These are phyloP conservation scores for Arthrobotrys musiformis DNA, from an alignment of 2,329 filamentous ascomycete species.

Conservation along the genomic window DNA sequence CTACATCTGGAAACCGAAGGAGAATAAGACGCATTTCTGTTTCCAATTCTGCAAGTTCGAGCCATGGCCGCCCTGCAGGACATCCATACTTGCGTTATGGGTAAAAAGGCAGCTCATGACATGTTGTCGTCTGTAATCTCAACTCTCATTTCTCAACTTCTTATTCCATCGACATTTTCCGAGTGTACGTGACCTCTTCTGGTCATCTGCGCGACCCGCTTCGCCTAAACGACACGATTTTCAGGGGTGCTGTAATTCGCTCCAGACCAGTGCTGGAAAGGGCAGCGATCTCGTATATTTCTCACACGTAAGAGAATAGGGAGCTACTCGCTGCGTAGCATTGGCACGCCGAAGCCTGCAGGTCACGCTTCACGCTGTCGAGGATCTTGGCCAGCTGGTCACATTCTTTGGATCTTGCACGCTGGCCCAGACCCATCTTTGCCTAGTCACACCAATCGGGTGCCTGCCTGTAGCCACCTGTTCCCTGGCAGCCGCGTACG, in stretches of 20 bases:
- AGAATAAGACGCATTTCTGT: conserved; percentile 30
- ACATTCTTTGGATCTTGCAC: neutral
- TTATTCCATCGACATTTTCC: neutral
- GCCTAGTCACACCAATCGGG: conserved; percentile 51
- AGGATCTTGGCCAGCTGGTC: conserved; percentile 5
- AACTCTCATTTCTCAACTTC: neutral
- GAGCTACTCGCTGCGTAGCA: neutral
- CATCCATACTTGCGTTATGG: neutral
- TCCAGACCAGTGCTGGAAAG: no score
- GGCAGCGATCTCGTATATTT: neutral
- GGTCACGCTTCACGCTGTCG: conserved; percentile 26
- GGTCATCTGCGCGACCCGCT: conserved; percentile 33
- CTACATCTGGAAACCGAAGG: neutral
- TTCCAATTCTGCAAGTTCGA: conserved; percentile 18
- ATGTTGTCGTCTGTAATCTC: neutral
- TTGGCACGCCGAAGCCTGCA: conserved; percentile 12
- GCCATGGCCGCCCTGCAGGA: neutral
- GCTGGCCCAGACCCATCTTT: conserved; percentile 18
- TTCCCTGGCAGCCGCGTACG: conserved; percentile 26
- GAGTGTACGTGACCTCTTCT: conserved; percentile 15
- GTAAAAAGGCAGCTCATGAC: conserved; percentile 20
- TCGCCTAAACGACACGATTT: neutral
- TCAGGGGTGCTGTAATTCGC: conserved; percentile 16
- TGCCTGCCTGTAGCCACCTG: conserved; percentile 41
- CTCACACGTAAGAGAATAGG: conserved; percentile 10